Evolutionary conservation across 2,329 filamentous ascomycete genomes (phyloP).

Genomic region (Botryotinia calthae): DNA sequence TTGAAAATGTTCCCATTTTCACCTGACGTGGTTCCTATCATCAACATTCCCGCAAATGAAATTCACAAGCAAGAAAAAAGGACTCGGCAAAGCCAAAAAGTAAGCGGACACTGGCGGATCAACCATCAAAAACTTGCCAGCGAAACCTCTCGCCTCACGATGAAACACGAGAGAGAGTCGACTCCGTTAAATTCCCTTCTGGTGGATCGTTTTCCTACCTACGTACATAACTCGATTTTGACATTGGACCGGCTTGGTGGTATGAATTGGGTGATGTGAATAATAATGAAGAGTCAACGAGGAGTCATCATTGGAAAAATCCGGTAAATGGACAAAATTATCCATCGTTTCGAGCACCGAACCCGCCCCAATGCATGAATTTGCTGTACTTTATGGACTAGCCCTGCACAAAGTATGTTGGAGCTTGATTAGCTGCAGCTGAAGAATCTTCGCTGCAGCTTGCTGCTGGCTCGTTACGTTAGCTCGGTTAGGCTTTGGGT

Average conservation of each 20-base stretch:
- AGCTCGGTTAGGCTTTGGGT: neutral
- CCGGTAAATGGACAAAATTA: neutral
- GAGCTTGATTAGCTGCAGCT: neutral
- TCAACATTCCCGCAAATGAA: neutral
- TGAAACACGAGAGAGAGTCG: conserved; percentile 13
- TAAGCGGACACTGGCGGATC: neutral
- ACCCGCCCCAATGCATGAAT: conserved; percentile 2
- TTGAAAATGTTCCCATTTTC: conserved; percentile 4
- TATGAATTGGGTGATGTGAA: neutral
- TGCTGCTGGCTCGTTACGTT: neutral
- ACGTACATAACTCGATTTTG: neutral
- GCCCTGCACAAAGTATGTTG: neutral
- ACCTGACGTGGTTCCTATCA: conserved; percentile 22
- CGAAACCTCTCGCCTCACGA: conserved; percentile 16
- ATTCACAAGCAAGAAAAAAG: neutral
- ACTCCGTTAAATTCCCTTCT: neutral
- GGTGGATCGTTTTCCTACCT: neutral
- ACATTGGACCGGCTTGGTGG: neutral
- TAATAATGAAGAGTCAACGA: neutral
- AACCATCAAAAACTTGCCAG: conserved; percentile 6
- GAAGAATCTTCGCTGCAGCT: neutral
- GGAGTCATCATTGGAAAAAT: neutral
- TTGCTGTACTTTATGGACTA: conserved; percentile 6
- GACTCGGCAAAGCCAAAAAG: conserved; percentile 4
- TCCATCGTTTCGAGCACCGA: neutral